Base-by-base conservation (phyloP, 2,329 filamentous ascomycete species). In the Sporothrix schenckii region DNA sequence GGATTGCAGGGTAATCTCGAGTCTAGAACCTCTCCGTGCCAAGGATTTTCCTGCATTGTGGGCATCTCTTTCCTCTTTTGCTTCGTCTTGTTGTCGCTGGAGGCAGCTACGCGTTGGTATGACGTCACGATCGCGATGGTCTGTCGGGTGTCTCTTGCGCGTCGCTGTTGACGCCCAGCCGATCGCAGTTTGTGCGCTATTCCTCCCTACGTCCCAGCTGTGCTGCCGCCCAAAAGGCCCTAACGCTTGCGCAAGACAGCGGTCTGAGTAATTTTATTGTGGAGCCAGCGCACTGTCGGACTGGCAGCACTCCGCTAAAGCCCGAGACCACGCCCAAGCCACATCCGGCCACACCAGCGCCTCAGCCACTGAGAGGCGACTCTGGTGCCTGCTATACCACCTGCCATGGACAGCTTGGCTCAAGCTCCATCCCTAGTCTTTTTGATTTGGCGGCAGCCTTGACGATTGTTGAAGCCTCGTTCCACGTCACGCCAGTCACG, bases 61-160 rank as follows among this genome's bases (percentile, higher is more conserved):
- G 24, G 39, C 7, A 30, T 47, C n/a, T 61, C 21, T 30, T 39
- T 66, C 30, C n/a, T 50, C 44, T 30, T 52, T 66, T 68, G 30
- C 53, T 68, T 58, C 49, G 44, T 56, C 50, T 11, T 54, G 27
- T 53, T 21, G n/a, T 47, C 21, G 39, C 47, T 39, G 27, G 30
- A 53, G 49, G 66, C 66, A 60, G 66, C 66, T 21, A 50, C 60
- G 68, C 68, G 27, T 49, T 27, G 39, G 50, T 61, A 70, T 70
- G 68, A 70, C 68, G 68, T 70, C 68, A 70, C 39, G 58, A 63
- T 41, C 44, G 61, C 47, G 61, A 52, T 66, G 52, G 44, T 4
- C 21, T 53, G 44, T 30, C 49, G 54, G 1, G 13, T 53, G 50
- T 41, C 66, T 21, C 10, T 58, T 27, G 27, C 44, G 44, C 27